Conservation (phyloP, 179 eudicot species). For the Corrigiola litoralis region DNA sequence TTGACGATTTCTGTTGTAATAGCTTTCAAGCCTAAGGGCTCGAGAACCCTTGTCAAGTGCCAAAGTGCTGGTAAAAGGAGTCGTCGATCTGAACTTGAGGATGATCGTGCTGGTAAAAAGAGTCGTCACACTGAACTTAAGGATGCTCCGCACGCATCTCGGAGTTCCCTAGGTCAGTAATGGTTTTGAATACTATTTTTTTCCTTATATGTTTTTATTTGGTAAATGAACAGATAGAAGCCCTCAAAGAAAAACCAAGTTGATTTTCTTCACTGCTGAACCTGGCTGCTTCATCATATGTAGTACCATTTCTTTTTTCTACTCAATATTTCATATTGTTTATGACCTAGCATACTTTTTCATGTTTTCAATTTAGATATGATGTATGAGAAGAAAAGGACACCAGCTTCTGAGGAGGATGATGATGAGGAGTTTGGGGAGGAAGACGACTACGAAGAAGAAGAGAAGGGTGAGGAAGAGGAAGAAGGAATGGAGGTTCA, state of each 20-base stretch:
- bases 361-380: conserved; percentile 24
- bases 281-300: not conserved
- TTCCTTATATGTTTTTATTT: not conserved
- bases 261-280: not conserved
- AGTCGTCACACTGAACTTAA: conserved; percentile 13
- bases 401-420: conserved; percentile 34
- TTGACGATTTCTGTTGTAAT: not conserved
- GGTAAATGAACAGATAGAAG: not conserved
- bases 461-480: conserved; percentile 33
- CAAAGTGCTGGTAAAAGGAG: conserved; percentile 13
- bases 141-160: conserved; percentile 5
- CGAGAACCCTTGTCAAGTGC: conserved; percentile 11
- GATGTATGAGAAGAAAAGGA: conserved; percentile 26
- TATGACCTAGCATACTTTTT: not conserved
- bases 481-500: conserved; percentile 23
- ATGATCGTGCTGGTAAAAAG: no score
- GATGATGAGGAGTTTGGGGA: conserved; percentile 28
- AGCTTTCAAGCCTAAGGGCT: conserved; percentile 29
- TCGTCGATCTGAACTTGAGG: conserved; percentile 8
- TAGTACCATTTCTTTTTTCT: not conserved
- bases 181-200: not conserved
- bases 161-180: conserved; percentile 25
- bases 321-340: not conserved
- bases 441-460: conserved; percentile 26
- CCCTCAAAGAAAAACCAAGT: no score